Conservation (phyloP, 192 early-diverging fungal species). For the Backusella sp. region DNA sequence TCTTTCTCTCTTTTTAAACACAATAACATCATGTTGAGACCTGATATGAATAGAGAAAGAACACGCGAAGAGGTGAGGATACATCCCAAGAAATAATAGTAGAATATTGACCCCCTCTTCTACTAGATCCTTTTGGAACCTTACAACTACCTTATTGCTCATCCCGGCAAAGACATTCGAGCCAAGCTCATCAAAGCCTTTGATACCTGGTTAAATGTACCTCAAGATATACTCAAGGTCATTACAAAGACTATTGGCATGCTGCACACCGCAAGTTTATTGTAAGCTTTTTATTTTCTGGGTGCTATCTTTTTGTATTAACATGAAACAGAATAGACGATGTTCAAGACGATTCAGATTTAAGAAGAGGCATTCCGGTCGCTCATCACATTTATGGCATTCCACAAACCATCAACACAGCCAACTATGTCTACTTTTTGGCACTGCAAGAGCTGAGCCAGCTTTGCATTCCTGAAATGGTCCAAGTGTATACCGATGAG, state of each 20-base stretch:
- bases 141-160: constrained; percentile 78
- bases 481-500: constrained; percentile 88
- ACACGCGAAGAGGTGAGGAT: background rate
- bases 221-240: constrained; percentile 56
- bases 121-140: constrained; percentile 94
- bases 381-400: constrained; percentile 96
- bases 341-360: constrained; percentile 87
- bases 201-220: constrained; percentile 83
- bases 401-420: constrained; percentile 92
- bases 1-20: background rate
- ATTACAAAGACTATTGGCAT: constrained; percentile 88
- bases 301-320: too few species aligned
- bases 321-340: constrained; percentile 77
- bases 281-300: constrained; percentile 52
- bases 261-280: constrained; percentile 92
- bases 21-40: background rate
- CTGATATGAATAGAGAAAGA: constrained; percentile 1
- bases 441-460: constrained; percentile 73
- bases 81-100: too few species aligned
- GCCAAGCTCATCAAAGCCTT: constrained; percentile 91
- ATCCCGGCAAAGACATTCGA: constrained; percentile 94
- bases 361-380: constrained; percentile 86
- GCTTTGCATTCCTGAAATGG: constrained; percentile 63
- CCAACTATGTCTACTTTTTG: constrained; percentile 95
- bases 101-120: background rate